Percentiles rank a stretch among this genome's conserved stretches.
phyloP scores from a whole-genome alignment of 2,329 filamentous ascomycete genomes.

The Rutstroemia sp. region DNA sequence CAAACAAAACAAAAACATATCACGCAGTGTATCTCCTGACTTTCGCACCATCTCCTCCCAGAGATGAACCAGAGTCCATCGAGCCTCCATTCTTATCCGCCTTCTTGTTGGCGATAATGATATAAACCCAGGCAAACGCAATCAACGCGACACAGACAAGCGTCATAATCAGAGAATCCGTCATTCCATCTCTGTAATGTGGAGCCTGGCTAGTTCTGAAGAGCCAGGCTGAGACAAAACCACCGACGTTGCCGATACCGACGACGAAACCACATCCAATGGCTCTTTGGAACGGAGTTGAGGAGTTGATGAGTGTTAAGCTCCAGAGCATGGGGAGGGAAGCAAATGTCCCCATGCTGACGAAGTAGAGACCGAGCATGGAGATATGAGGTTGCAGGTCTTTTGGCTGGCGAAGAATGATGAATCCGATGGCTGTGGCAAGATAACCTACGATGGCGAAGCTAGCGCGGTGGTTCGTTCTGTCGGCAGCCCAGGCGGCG shows the following conservation, averaged over 20 bases:
- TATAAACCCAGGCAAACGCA: conserved; percentile 7
- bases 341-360: conserved; percentile 53
- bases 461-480: conserved; percentile 29
- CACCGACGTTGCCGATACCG: conserved; percentile 64
- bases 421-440: conserved; percentile 29
- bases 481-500: conserved; percentile 31
- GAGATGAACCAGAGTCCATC: too few relatives aligned
- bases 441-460: conserved; percentile 29
- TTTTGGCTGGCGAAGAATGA: conserved; percentile 29
- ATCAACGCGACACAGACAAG: conserved; percentile 7
- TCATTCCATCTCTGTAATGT: conserved; percentile 52
- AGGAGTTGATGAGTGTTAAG: conserved; percentile 57
- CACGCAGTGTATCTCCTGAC: too few relatives aligned
- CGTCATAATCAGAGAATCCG: conserved; percentile 11
- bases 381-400: conserved; percentile 5
- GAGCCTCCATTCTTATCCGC: not conserved
- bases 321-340: conserved; percentile 57
- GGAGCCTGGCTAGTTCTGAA: conserved; percentile 56
- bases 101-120: conserved; percentile 7
- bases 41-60: too few relatives aligned
- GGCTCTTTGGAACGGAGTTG: conserved; percentile 52
- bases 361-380: conserved; percentile 56
- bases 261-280: conserved; percentile 45
- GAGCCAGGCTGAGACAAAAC: conserved; percentile 54
- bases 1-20: too few relatives aligned